A percentile compares a stretch with the other conserved stretches of the same genome.
phyloP scores from a whole-genome alignment of 768 basidiomycete species.

The Calocybe indica region DNA sequence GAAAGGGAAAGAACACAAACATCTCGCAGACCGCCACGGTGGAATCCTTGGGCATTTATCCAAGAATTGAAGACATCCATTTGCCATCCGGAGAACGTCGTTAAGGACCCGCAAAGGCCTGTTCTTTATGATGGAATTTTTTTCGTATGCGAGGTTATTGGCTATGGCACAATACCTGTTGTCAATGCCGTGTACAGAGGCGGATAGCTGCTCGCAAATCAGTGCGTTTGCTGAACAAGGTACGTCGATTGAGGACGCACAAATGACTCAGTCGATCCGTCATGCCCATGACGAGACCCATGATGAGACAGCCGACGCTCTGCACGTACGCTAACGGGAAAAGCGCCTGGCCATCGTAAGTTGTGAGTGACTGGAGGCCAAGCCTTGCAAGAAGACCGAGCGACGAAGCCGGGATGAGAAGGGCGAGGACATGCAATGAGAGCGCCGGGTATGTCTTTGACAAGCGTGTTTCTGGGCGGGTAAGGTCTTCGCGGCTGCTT shows the following conservation, averaged over 20 bases:
- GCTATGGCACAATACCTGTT: conserved; percentile 48
- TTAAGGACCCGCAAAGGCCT: conserved; percentile 95
- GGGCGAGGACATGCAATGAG: conserved; percentile 57
- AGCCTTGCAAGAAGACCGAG: conserved; percentile 81
- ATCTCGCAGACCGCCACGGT: conserved; percentile 62
- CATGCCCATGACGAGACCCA: conserved; percentile 74
- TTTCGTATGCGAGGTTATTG: not conserved
- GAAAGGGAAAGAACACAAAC: conserved; percentile 37
- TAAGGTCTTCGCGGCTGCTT: conserved; percentile 19
- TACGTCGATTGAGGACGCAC: conserved; percentile 39
- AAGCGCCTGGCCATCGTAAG: conserved; percentile 69
- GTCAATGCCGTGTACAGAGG: conserved; percentile 86
- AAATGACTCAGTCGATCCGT: conserved; percentile 70
- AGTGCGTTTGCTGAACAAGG: not conserved
- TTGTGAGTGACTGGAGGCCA: conserved; percentile 68
- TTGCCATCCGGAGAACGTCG: conserved; percentile 97
- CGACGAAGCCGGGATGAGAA: conserved; percentile 78
- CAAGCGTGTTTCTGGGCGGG: conserved; percentile 17
- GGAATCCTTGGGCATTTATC: conserved; percentile 54
- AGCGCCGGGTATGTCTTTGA: conserved; percentile 41
- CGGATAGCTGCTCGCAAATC: conserved; percentile 56
- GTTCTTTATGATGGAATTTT: not conserved
- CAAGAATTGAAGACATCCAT: conserved; percentile 82
- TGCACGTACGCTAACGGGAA: conserved; percentile 86
- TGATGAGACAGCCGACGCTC: conserved; percentile 82